phyloP scores from a whole-genome alignment of 2,329 filamentous ascomycete genomes.

The Dactylellina haptotyla region DNA sequence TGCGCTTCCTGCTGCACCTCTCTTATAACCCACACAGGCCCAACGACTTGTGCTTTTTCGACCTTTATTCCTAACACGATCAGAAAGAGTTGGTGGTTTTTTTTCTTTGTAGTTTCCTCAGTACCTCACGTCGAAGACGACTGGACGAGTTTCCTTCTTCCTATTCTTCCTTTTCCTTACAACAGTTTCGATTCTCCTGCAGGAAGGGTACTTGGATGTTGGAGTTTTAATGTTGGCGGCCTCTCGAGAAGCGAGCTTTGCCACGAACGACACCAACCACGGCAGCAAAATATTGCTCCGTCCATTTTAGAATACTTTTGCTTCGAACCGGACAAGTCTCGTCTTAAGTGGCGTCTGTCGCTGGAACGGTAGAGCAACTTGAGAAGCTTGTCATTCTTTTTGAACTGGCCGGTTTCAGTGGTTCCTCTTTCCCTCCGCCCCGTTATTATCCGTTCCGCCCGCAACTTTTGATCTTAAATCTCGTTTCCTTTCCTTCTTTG shows the following conservation, averaged over 20 bases:
- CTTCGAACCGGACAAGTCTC: constrained; percentile 34
- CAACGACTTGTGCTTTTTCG: constrained; percentile 39
- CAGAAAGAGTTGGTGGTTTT: constrained; percentile 26
- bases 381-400: constrained; percentile 43
- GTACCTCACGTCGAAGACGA: constrained; percentile 38
- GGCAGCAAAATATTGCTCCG: constrained; percentile 25
- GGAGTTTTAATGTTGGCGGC: constrained; percentile 39
- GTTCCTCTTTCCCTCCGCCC: constrained; percentile 33
- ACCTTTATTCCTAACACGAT: constrained; percentile 34
- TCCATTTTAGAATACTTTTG: constrained; percentile 19
- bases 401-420: constrained; percentile 50
- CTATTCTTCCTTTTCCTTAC: constrained; percentile 31
- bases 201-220: constrained; percentile 47
- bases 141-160: constrained; percentile 39
- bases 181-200: constrained; percentile 37
- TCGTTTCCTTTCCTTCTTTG: constrained; percentile 11
- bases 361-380: constrained; percentile 53
- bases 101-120: too few relatives aligned
- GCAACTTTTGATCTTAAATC: constrained; percentile 14
- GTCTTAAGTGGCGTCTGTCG: constrained; percentile 48
- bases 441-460: constrained; percentile 32
- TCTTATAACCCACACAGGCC: constrained; percentile 48
- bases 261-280: constrained; percentile 30
- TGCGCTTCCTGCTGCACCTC: constrained; percentile 43
- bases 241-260: constrained; percentile 27